These are phyloP conservation scores for Alternaria sp. DNA, from an alignment of 2,329 filamentous ascomycete species.

Conservation along the genomic window DNA sequence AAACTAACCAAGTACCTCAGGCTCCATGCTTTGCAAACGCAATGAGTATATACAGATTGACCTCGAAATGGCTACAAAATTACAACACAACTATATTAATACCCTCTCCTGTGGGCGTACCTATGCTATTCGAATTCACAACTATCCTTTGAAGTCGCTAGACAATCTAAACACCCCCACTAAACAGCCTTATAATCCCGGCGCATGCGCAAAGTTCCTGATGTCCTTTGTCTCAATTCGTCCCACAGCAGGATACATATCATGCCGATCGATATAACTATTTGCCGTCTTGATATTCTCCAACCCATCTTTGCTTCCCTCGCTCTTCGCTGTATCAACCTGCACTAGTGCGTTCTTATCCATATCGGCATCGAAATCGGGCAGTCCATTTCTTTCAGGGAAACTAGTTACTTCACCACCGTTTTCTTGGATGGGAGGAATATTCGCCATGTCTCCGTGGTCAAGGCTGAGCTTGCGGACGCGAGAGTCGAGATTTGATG, in stretches of 20 bases:
- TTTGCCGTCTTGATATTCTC: constrained; percentile 44
- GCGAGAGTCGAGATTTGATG: constrained; percentile 36
- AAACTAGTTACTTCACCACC: constrained; percentile 15
- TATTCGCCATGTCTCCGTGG: constrained; percentile 8
- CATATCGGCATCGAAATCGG: constrained; percentile 1
- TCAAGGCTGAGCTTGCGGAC: constrained; percentile 31
- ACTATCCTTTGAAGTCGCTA: background rate
- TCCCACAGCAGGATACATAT: constrained; percentile 52
- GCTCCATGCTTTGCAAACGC: background rate
- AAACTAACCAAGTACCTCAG: background rate
- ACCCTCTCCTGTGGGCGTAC: background rate
- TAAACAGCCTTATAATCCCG: constrained; percentile 2
- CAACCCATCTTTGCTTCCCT: constrained; percentile 29
- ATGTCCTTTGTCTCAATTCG: constrained; percentile 53
- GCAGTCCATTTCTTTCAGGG: constrained; percentile 11
- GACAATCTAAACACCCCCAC: background rate
- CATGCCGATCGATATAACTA: constrained; percentile 53
- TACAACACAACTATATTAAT: background rate
- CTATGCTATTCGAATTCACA: background rate
- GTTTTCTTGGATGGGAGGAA: constrained; percentile 21
- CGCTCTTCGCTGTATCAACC: constrained; percentile 38
- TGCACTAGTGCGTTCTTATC: constrained; percentile 40
- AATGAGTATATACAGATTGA: background rate
- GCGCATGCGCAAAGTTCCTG: constrained; percentile 39
- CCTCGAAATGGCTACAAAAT: background rate